Evolutionary conservation across 2,329 filamentous ascomycete species (phyloP).

Genomic region (Colletotrichum agaves): DNA sequence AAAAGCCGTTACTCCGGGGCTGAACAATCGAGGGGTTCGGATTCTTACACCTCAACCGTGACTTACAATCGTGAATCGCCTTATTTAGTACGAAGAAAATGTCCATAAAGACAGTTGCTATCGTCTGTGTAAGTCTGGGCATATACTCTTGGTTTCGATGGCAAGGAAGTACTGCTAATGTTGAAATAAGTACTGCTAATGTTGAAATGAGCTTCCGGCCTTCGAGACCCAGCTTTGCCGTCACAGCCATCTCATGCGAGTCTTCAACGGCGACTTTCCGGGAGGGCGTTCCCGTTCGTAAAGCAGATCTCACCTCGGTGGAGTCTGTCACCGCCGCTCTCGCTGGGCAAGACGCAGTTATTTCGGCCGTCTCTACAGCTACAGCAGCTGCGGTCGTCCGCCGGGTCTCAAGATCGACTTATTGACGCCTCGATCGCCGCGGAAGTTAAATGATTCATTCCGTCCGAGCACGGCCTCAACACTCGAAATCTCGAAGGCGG

Average conservation of each 20-base stretch:
- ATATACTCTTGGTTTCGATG: background rate
- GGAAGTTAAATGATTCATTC: constrained; percentile 65
- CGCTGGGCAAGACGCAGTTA: constrained; percentile 38
- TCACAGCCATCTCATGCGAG: constrained; percentile 26
- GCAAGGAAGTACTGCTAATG: background rate
- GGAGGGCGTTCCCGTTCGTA: constrained; percentile 14
- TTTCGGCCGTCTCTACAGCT: constrained; percentile 57
- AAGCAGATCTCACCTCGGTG: constrained; percentile 21
- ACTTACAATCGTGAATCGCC: background rate
- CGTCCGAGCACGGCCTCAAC: constrained; percentile 60
- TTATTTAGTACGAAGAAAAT: background rate
- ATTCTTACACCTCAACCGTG: background rate
- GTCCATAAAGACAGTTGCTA: constrained; percentile 30
- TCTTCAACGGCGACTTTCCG: constrained; percentile 27
- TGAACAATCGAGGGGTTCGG: background rate
- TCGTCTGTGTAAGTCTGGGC: constrained; percentile 17
- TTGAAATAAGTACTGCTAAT: background rate
- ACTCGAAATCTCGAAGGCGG: constrained; percentile 40
- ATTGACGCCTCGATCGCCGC: constrained; percentile 64
- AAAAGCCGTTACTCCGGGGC: background rate
- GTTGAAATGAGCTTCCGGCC: too few relatives aligned
- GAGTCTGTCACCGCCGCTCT: constrained; percentile 32
- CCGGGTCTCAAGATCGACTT: constrained; percentile 59
- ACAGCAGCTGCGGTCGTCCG: constrained; percentile 41
- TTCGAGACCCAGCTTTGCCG: constrained; percentile 11